A percentile compares a stretch with the other conserved stretches of the same genome.
These are phyloP conservation scores for Nakataea oryzae DNA, from an alignment of 2,329 filamentous ascomycete genomes.

Conservation along the genomic window DNA sequence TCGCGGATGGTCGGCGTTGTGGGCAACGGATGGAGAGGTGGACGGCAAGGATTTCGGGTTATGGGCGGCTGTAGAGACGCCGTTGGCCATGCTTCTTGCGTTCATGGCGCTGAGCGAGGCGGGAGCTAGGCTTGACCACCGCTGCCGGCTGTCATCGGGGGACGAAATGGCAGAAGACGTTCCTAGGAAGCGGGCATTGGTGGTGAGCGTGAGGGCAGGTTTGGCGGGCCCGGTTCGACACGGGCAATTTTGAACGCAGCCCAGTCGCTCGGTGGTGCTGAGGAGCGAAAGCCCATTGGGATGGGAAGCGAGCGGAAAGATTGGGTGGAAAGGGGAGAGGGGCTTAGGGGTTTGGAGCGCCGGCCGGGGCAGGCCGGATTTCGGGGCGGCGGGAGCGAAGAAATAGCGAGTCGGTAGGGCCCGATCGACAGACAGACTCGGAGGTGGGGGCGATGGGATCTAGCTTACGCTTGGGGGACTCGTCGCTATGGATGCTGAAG, in stretches of 20 bases:
- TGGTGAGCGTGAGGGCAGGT: not conserved
- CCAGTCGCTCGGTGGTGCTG: not conserved
- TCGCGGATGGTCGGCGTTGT: constrained; percentile 12
- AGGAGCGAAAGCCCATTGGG: no score
- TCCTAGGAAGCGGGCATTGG: not conserved
- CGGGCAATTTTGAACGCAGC: not conserved
- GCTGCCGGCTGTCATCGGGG: constrained; percentile 14
- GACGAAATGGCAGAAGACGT: not conserved
- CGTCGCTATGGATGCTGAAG: constrained; percentile 16
- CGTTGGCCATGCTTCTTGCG: constrained; percentile 24
- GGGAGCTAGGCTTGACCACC: constrained; percentile 20
- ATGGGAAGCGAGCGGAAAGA: not conserved
- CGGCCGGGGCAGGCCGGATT: not conserved
- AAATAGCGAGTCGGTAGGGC: not conserved
- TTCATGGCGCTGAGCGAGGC: constrained; percentile 28
- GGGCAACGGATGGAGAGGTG: constrained; percentile 8
- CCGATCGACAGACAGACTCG: not conserved
- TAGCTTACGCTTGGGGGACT: not conserved
- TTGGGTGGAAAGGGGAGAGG: not conserved
- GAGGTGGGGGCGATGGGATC: no score
- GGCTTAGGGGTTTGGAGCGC: not conserved
- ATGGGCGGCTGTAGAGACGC: constrained; percentile 4
- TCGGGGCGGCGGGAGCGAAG: not conserved
- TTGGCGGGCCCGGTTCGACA: not conserved
- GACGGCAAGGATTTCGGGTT: constrained; percentile 15